Conservation (phyloP, 768 basidiomycete genomes). For the Leccinellum albellum region DNA sequence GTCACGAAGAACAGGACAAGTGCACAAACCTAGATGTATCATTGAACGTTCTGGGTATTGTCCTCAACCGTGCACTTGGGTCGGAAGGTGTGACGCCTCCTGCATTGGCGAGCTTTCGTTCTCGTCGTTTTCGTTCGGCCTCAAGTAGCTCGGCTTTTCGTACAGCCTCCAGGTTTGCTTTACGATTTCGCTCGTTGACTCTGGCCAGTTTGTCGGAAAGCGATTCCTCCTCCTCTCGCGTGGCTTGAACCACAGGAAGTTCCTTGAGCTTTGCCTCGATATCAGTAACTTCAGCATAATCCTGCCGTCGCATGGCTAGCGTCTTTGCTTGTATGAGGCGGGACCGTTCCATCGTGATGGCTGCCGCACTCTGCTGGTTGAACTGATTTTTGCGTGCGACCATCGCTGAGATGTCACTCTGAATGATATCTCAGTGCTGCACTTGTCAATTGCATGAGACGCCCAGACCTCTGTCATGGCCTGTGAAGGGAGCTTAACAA, state of each 20-base stretch:
- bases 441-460: slow-evolving; percentile 4
- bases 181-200: slow-evolving; percentile 89
- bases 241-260: slow-evolving; percentile 31
- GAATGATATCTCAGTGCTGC: slow-evolving; percentile 12
- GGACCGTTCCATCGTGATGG: slow-evolving; percentile 54
- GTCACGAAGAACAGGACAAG: slow-evolving; percentile 1
- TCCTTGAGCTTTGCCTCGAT: slow-evolving; percentile 65
- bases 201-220: slow-evolving; percentile 55
- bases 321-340: slow-evolving; percentile 68
- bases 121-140: slow-evolving; percentile 65
- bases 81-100: slow-evolving; percentile 45
- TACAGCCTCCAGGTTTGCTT: slow-evolving; percentile 76
- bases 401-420: slow-evolving; percentile 85
- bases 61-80: slow-evolving; percentile 67
- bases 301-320: slow-evolving; percentile 71
- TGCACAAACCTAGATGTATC: slow-evolving; percentile 56
- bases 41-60: slow-evolving; percentile 54
- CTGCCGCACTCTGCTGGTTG: slow-evolving; percentile 29
- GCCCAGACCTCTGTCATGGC: slow-evolving; percentile 74
- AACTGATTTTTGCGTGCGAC: slow-evolving; percentile 60
- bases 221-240: slow-evolving; percentile 29
- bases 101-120: slow-evolving; percentile 53
- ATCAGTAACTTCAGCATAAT: slow-evolving; percentile 54
- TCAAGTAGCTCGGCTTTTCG: slow-evolving; percentile 70
- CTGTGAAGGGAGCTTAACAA: slow-evolving; percentile 55